Evolutionary conservation across 345 rosid species (phyloP).

Genomic region (Populus simonii): DNA sequence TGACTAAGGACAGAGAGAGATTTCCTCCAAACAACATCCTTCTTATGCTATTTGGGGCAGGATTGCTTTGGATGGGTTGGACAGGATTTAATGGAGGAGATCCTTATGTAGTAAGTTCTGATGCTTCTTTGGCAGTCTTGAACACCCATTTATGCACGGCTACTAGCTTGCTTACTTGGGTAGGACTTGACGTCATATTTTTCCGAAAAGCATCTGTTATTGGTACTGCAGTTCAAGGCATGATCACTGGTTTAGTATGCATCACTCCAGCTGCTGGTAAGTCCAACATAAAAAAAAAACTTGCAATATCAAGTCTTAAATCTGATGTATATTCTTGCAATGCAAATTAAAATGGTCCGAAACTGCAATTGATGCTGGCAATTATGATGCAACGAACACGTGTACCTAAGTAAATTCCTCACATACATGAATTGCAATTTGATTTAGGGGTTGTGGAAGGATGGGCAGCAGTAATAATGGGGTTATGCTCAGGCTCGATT

Average conservation of each 20-base stretch:
- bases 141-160: slow-evolving; percentile 54
- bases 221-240: slow-evolving; percentile 60
- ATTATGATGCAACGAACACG: no score
- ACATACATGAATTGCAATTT: background rate
- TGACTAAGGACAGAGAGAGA: slow-evolving; percentile 43
- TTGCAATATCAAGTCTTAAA: background rate
- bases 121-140: slow-evolving; percentile 45
- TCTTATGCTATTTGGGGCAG: slow-evolving; percentile 48
- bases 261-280: slow-evolving; percentile 56
- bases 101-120: slow-evolving; percentile 30
- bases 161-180: slow-evolving; percentile 48
- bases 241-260: slow-evolving; percentile 54
- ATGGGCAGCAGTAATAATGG: slow-evolving; percentile 55
- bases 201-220: slow-evolving; percentile 45
- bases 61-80: slow-evolving; percentile 59
- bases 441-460: slow-evolving; percentile 44
- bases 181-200: slow-evolving; percentile 30
- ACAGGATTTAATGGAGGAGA: slow-evolving; percentile 60
- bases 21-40: slow-evolving; percentile 53
- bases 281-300: background rate
- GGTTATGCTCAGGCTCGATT: slow-evolving; percentile 45
- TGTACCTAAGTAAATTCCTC: background rate
- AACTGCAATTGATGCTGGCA: no score
- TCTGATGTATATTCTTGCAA: no score
- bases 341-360: no score